Evolutionary conservation across 2,329 filamentous ascomycete species (phyloP), one percentile per base, ranked within the genome.

Genomic region (Plenodomus tracheiphilus): DNA sequence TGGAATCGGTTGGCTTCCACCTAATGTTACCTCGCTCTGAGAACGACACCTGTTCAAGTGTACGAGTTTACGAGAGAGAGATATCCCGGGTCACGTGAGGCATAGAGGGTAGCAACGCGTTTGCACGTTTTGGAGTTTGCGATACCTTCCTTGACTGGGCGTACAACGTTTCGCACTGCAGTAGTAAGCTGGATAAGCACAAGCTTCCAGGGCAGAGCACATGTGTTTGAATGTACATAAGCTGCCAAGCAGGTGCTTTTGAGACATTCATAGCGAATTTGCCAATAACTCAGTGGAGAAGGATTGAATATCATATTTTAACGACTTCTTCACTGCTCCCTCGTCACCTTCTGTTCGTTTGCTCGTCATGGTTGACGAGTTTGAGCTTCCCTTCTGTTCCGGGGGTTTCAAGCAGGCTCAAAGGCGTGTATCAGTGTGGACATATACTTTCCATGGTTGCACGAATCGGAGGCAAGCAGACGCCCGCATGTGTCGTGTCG

Each of bases 11-110:
- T 56, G 58, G 51, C 51, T 56, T 56, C 43, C 34, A 34, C 55
- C 39, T 41, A 48, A 11, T 18, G 18, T 16, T 39, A 41, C 30
- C 15, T 25, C 43, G 46, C 42, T 43, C 40, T 49, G 5, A 35
- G 42, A 43, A 41, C 35, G 47, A 38, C 20, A 16, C 16, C 49
- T 46, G 34, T 50, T 47, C n/a, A 39, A 47, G 38, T 59, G 51
- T 56, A 64, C 56, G 57, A 64, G 57, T 53, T 64, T 61, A 67
- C 54, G 62, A 65, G 61, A 62, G 62, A 65, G 61, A 62, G 50
- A 64, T 65, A 62, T 63, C 56, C 61, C 47, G 45, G 53, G 50
- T 21, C 32, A 36, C 34, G 22, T 47, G 39, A 56, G 43, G 43
- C 49, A 56, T 43, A 40, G 43, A 52, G 16, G 47, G 44, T 47